Conservation (phyloP, 2,329 filamentous ascomycete species). For the Dactylellina parvicollis region DNA sequence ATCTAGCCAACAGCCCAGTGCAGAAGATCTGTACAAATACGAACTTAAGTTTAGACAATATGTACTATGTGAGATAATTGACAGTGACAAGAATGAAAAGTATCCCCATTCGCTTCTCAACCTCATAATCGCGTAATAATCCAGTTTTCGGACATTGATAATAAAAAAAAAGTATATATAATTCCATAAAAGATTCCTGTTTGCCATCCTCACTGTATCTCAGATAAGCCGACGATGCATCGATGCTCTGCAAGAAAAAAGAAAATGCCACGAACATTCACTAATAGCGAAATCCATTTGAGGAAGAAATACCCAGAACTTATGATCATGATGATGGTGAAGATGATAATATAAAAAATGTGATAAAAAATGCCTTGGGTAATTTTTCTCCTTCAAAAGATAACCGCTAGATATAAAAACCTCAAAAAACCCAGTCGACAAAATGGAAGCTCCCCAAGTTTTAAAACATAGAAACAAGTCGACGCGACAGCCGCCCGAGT, state of each 20-base stretch:
- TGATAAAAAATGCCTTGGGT: conserved; percentile 27
- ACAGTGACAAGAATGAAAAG: conserved; percentile 1
- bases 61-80: conserved; percentile 43
- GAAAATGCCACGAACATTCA: no score
- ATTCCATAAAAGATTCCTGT: conserved; percentile 39
- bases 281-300: no score
- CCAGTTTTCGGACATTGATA: background rate
- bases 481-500: conserved; percentile 22
- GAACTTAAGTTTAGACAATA: conserved; percentile 19
- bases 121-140: background rate
- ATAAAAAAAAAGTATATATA: background rate
- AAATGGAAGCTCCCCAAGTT: conserved; percentile 15
- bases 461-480: conserved; percentile 16
- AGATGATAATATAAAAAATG: conserved; percentile 17
- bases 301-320: no score
- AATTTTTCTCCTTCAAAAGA: conserved; percentile 36
- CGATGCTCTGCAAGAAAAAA: conserved; percentile 10
- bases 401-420: conserved; percentile 41
- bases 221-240: conserved; percentile 27
- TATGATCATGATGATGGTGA: no score
- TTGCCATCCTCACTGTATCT: conserved; percentile 41
- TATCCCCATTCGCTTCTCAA: background rate
- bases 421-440: conserved; percentile 18
- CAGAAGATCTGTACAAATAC: conserved; percentile 4
- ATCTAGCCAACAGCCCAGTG: no score